These are phyloP conservation scores for Balakata baccata DNA, from an alignment of 345 rosid genomes.

Conservation along the genomic window DNA sequence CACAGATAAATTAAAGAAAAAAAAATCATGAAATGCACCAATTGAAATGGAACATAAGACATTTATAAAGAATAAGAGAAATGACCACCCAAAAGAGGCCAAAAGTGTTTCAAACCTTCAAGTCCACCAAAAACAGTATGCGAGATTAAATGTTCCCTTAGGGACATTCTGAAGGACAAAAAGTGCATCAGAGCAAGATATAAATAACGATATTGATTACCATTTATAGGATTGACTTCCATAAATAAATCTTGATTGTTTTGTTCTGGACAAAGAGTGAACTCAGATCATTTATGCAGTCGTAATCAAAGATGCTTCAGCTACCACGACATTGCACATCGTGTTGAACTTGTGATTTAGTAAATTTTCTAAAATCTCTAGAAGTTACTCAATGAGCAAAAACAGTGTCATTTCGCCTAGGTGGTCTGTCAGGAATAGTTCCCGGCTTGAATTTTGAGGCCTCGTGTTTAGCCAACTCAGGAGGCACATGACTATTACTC, in stretches of 20 bases:
- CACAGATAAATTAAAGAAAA: neutral
- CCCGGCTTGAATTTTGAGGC: slow-evolving; percentile 96
- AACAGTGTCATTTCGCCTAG: slow-evolving; percentile 84
- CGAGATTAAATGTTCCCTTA: neutral
- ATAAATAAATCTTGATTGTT: slow-evolving; percentile 1
- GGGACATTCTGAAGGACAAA: slow-evolving; percentile 1
- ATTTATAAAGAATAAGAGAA: neutral
- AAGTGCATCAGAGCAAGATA: neutral
- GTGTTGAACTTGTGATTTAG: neutral
- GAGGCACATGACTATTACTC: slow-evolving; percentile 88
- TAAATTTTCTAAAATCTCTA: neutral
- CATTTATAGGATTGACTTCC: neutral
- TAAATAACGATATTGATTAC: neutral
- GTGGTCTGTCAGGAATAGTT: slow-evolving; percentile 83
- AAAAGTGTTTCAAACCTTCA: neutral
- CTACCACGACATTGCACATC: neutral
- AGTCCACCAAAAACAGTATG: neutral
- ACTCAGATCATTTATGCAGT: neutral
- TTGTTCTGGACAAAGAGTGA: neutral
- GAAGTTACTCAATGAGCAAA: slow-evolving; percentile 57
- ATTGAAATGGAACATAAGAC: neutral
- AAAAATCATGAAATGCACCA: neutral
- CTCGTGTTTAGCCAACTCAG: slow-evolving; percentile 88
- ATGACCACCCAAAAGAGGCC: neutral
- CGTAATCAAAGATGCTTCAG: slow-evolving; percentile 4